Conservation (phyloP, 768 basidiomycete genomes). For the Boletus vinaceobasis region DNA sequence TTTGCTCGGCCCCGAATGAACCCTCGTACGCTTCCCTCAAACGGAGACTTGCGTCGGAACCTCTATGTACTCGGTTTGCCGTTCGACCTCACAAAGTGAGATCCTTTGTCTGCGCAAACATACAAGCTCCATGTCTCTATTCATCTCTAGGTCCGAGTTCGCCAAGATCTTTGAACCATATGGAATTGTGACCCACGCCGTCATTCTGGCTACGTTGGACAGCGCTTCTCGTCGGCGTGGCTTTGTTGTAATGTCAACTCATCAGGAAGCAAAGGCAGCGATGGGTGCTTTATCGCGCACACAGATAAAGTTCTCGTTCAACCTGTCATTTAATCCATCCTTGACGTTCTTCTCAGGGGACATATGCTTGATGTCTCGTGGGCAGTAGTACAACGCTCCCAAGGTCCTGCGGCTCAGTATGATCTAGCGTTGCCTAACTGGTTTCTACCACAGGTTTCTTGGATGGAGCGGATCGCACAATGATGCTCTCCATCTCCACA, state of each 20-base stretch:
- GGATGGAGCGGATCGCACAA: constrained; percentile 75
- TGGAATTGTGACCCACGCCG: constrained; percentile 70
- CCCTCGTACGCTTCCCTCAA: constrained; percentile 17
- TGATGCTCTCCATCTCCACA: constrained; percentile 52
- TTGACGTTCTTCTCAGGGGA: constrained; percentile 43
- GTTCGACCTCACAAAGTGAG: constrained; percentile 75
- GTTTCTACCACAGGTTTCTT: constrained; percentile 54
- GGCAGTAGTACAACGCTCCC: constrained; percentile 85
- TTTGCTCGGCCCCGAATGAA: neutral
- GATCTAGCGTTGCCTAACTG: constrained; percentile 1
- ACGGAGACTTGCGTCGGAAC: constrained; percentile 59
- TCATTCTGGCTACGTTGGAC: constrained; percentile 81
- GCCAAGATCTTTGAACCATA: constrained; percentile 56
- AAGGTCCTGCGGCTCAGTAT: constrained; percentile 43
- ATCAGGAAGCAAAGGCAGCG: constrained; percentile 67
- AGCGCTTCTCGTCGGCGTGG: constrained; percentile 81
- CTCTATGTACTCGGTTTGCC: constrained; percentile 83
- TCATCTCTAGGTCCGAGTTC: constrained; percentile 47
- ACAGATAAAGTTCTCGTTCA: constrained; percentile 56
- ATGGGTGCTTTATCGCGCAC: constrained; percentile 66
- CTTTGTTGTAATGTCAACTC: constrained; percentile 75
- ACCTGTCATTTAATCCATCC: neutral
- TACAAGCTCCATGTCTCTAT: neutral
- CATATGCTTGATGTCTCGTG: constrained; percentile 79
- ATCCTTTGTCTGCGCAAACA: neutral